Conservation (phyloP, 164 flowering plant species). For the Euptelea pleiosperma region DNA sequence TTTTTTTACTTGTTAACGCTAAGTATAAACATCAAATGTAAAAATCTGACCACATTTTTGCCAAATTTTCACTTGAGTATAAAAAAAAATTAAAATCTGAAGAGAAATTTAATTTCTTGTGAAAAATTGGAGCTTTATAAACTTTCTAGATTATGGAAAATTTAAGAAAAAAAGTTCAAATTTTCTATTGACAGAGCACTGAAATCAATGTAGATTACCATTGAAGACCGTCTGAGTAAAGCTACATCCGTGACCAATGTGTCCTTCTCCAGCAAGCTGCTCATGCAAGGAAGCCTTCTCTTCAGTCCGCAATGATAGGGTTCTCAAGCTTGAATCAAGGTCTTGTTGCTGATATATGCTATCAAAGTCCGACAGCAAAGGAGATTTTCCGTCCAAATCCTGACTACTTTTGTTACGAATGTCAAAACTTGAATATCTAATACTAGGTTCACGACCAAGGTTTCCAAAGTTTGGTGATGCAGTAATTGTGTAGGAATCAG, state of each 20-base stretch:
- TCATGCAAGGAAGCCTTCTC: slow-evolving; percentile 33
- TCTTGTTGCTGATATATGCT: slow-evolving; percentile 32
- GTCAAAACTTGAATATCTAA: slow-evolving; percentile 32
- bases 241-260: slow-evolving; percentile 68
- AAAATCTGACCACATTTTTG: neutral
- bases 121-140: neutral
- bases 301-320: slow-evolving; percentile 33
- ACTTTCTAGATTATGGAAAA: neutral
- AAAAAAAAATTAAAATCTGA: neutral
- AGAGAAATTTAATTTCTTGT: neutral
- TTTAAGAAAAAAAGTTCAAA: neutral
- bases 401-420: slow-evolving; percentile 23
- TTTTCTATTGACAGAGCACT: neutral
- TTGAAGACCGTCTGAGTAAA: slow-evolving; percentile 85
- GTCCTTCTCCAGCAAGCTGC: slow-evolving; percentile 57
- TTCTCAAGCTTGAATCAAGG: slow-evolving; percentile 23
- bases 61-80: too few relatives aligned
- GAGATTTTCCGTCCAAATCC: slow-evolving; percentile 41
- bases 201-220: slow-evolving; percentile 38
- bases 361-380: slow-evolving; percentile 47
- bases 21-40: too few relatives aligned
- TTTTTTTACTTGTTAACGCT: too few relatives aligned
- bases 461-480: slow-evolving; percentile 67
- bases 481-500: slow-evolving; percentile 63
- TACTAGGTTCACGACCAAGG: slow-evolving; percentile 32